These are phyloP conservation scores for Sarocladium oryzae DNA, from an alignment of 2,329 filamentous ascomycete genomes.

Conservation along the genomic window DNA sequence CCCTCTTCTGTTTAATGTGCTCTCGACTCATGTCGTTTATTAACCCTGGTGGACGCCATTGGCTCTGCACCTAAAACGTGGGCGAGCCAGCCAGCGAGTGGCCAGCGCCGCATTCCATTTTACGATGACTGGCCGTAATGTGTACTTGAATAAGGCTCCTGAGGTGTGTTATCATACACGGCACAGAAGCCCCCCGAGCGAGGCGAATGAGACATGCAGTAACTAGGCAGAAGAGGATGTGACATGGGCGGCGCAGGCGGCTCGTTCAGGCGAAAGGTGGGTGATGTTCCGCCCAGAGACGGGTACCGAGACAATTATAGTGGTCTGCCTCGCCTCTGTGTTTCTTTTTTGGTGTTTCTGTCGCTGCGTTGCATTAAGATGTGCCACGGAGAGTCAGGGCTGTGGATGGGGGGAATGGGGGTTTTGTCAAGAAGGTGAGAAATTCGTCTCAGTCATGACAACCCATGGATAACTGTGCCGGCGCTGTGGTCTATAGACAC, in stretches of 20 bases:
- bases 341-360: not conserved
- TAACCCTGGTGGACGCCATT: not conserved
- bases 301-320: constrained; percentile 1
- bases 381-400: not conserved
- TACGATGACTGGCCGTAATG: constrained; percentile 1
- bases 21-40: not conserved
- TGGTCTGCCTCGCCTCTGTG: not conserved
- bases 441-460: constrained; percentile 6
- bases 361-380: not conserved
- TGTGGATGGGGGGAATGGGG: constrained; percentile 6
- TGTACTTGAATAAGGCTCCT: not conserved
- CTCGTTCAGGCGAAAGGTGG: not conserved
- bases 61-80: not conserved
- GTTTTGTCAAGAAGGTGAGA: constrained; percentile 7
- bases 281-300: constrained; percentile 1
- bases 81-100: not conserved
- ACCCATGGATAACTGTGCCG: not conserved
- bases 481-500: not conserved
- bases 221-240: not conserved
- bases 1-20: not conserved
- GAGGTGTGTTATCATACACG: not conserved
- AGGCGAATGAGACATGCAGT: not conserved
- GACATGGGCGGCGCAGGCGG: not conserved
- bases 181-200: not conserved
- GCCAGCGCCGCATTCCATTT: not conserved